Conservation (phyloP, 495 filamentous ascomycete species). For the Evernia prunastri region DNA sequence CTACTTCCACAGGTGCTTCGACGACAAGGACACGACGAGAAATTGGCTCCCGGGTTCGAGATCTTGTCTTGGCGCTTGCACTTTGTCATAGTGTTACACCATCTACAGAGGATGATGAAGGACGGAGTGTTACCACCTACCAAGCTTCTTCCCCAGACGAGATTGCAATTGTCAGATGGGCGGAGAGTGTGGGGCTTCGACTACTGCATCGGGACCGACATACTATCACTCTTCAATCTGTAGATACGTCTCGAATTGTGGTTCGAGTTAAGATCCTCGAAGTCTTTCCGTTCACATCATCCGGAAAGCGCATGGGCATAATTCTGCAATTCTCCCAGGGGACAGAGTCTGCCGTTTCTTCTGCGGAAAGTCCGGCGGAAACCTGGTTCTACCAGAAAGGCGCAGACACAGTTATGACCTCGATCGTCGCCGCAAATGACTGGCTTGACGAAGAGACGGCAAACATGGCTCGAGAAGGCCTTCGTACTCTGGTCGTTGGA, state of each 20-base stretch:
- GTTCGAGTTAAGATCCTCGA: constrained; percentile 88
- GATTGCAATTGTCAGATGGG: constrained; percentile 96
- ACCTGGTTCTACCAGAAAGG: constrained; percentile 99
- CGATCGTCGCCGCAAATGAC: constrained; percentile 90
- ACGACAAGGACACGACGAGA: constrained; percentile 80
- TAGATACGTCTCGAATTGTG: constrained; percentile 66
- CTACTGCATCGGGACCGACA: constrained; percentile 81
- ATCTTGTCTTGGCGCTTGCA: constrained; percentile 83
- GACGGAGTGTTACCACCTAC: constrained; percentile 71
- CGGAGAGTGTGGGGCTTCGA: constrained; percentile 83
- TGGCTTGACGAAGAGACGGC: constrained; percentile 98
- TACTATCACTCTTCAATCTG: constrained; percentile 70
- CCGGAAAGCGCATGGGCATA: constrained; percentile 98
- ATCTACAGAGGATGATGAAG: constrained; percentile 75
- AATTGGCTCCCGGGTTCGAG: constrained; percentile 85
- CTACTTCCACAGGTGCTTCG: constrained; percentile 47
- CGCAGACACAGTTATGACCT: constrained; percentile 92
- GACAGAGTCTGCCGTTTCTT: constrained; percentile 34
- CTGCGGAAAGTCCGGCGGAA: constrained; percentile 44
- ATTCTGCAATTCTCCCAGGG: constrained; percentile 67
- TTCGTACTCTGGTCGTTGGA: constrained; percentile 91
- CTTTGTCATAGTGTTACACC: constrained; percentile 98
- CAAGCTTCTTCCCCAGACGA: constrained; percentile 97
- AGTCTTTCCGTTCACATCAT: constrained; percentile 95
- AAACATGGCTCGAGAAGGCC: constrained; percentile 96